phyloP scores from a whole-genome alignment of 257 asterid species.

The Coffea canephora region DNA sequence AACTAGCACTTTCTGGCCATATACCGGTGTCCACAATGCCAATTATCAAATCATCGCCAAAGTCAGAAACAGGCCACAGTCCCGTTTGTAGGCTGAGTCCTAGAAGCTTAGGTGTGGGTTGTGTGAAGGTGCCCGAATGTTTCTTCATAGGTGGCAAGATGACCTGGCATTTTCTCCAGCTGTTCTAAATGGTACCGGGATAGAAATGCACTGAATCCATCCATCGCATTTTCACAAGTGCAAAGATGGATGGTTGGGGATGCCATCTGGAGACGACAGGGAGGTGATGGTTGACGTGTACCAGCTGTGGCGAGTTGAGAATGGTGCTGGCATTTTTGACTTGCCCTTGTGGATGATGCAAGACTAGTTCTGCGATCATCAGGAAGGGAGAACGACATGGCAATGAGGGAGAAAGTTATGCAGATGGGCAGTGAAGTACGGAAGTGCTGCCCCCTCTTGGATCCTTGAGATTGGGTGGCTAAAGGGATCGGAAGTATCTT shows the following conservation, averaged over 20 bases:
- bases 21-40: slow-evolving; percentile 20
- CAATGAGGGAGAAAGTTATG: background rate
- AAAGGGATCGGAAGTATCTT: background rate
- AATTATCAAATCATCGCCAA: slow-evolving; percentile 16
- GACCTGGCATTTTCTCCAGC: slow-evolving; percentile 40
- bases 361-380: slow-evolving; percentile 10
- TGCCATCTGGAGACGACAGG: slow-evolving; percentile 21
- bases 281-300: slow-evolving; percentile 45
- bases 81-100: slow-evolving; percentile 6
- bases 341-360: slow-evolving; percentile 66
- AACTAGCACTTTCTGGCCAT: slow-evolving; percentile 24
- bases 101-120: slow-evolving; percentile 30
- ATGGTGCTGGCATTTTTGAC: slow-evolving; percentile 60
- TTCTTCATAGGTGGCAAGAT: slow-evolving; percentile 45
- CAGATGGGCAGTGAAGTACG: background rate
- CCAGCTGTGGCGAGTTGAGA: slow-evolving; percentile 59
- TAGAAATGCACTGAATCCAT: slow-evolving; percentile 62
- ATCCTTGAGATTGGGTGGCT: background rate
- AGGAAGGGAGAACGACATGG: background rate
- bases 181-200: slow-evolving; percentile 39
- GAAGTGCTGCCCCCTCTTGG: slow-evolving; percentile 1
- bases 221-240: slow-evolving; percentile 45
- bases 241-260: slow-evolving; percentile 42
- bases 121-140: slow-evolving; percentile 47
- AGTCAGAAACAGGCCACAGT: slow-evolving; percentile 4